A percentile compares a stretch with the other conserved stretches of the same genome.
Conservation (phyloP, 75 land plant species). For the Sequoia sempervirens region DNA sequence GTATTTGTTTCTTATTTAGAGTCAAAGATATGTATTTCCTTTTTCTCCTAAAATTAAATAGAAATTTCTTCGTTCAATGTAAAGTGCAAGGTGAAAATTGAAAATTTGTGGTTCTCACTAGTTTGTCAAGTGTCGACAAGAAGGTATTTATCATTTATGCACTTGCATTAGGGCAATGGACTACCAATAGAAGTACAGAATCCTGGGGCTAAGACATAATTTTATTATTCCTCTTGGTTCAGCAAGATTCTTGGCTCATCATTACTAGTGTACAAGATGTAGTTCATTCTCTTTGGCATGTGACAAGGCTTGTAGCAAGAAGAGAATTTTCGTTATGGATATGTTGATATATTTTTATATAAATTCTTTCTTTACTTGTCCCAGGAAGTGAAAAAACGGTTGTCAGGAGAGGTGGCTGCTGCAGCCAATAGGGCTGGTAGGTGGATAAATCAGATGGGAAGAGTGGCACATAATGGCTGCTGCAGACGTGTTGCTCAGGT, state of each 20-base stretch:
- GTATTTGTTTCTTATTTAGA: neutral
- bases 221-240: neutral
- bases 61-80: neutral
- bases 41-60: neutral
- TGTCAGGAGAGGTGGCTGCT: slow-evolving; percentile 83
- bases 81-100: neutral
- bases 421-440: slow-evolving; percentile 84
- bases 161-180: neutral
- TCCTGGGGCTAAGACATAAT: neutral
- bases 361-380: neutral
- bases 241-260: neutral
- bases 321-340: neutral
- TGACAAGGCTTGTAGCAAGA: neutral
- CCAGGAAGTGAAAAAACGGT: slow-evolving; percentile 82
- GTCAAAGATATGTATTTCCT: neutral
- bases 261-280: neutral
- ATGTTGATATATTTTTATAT: neutral
- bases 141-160: slow-evolving; percentile 1
- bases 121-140: neutral
- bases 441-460: slow-evolving; percentile 93
- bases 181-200: neutral
- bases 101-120: neutral
- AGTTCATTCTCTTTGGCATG: neutral
- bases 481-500: slow-evolving; percentile 87
- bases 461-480: slow-evolving; percentile 96